phyloP scores from a whole-genome alignment of 2,329 filamentous ascomycete species.

The Tolypocladium guangdongense region DNA sequence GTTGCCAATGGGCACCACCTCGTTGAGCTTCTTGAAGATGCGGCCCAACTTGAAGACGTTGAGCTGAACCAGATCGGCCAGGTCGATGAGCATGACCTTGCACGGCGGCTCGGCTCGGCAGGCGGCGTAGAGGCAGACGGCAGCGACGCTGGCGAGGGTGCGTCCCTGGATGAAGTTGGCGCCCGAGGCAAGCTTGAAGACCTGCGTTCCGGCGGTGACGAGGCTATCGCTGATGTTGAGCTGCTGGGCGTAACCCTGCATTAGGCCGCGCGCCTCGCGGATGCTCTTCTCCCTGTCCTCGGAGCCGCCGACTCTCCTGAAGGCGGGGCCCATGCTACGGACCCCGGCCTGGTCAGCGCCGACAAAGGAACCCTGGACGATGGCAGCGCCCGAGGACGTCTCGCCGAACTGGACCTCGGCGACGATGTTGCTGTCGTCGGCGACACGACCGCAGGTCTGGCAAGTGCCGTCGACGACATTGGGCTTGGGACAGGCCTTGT shows the following conservation, averaged over 20 bases:
- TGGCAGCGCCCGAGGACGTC: conserved; percentile 70
- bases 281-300: conserved; percentile 50
- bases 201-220: conserved; percentile 55
- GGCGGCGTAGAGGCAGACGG: conserved; percentile 84
- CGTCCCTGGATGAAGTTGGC: conserved; percentile 80
- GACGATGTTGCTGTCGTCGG: conserved; percentile 81
- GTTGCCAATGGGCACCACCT: conserved; percentile 59
- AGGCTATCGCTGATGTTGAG: conserved; percentile 51
- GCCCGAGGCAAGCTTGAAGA: conserved; percentile 65
- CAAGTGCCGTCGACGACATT: conserved; percentile 61
- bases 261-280: conserved; percentile 44
- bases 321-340: conserved; percentile 53
- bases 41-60: conserved; percentile 90
- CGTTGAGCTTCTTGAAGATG: conserved; percentile 74
- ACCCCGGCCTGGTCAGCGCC: conserved; percentile 76
- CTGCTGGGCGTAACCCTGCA: conserved; percentile 50
- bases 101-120: conserved; percentile 72
- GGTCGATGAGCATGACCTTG: conserved; percentile 86
- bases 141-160: conserved; percentile 71
- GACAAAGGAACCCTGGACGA: conserved; percentile 84
- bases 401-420: conserved; percentile 89
- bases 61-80: conserved; percentile 71
- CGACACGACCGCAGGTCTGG: conserved; percentile 71
- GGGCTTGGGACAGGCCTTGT: conserved; percentile 48
- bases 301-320: conserved; percentile 46